Evolutionary conservation across 345 rosid species (phyloP).

Genomic region (Schrenkiella parvula): DNA sequence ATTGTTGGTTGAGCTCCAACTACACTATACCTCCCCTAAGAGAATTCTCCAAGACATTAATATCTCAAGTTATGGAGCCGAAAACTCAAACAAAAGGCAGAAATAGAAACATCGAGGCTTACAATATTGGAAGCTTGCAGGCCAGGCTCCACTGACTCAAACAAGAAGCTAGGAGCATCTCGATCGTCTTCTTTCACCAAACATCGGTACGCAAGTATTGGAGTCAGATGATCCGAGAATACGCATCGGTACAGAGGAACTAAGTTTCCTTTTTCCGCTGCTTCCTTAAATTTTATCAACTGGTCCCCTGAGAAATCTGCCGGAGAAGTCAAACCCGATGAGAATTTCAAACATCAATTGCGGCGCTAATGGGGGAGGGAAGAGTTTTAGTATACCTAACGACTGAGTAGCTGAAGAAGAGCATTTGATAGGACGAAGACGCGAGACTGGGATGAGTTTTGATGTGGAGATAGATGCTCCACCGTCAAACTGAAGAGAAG

Average conservation of each 20-base stretch:
- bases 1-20: constrained; percentile 92
- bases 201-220: constrained; percentile 83
- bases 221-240: constrained; percentile 91
- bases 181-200: constrained; percentile 91
- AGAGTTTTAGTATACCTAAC: constrained; percentile 36
- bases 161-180: constrained; percentile 94
- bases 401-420: constrained; percentile 42
- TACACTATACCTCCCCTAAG: constrained; percentile 81
- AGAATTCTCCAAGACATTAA: not conserved
- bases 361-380: not conserved
- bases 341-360: not conserved
- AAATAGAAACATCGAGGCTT: constrained; percentile 17
- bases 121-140: constrained; percentile 57
- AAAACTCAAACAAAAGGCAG: not conserved
- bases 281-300: constrained; percentile 54
- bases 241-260: constrained; percentile 67
- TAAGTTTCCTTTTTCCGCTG: constrained; percentile 70
- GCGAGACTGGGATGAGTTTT: constrained; percentile 25
- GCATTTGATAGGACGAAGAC: constrained; percentile 37
- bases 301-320: constrained; percentile 44
- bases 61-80: not conserved
- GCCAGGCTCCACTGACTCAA: constrained; percentile 90
- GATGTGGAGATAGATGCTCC: constrained; percentile 32
- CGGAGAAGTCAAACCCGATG: not conserved
- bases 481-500: constrained; percentile 24